phyloP scores from a whole-genome alignment of 768 basidiomycete species.

The Phallus indusiatus region DNA sequence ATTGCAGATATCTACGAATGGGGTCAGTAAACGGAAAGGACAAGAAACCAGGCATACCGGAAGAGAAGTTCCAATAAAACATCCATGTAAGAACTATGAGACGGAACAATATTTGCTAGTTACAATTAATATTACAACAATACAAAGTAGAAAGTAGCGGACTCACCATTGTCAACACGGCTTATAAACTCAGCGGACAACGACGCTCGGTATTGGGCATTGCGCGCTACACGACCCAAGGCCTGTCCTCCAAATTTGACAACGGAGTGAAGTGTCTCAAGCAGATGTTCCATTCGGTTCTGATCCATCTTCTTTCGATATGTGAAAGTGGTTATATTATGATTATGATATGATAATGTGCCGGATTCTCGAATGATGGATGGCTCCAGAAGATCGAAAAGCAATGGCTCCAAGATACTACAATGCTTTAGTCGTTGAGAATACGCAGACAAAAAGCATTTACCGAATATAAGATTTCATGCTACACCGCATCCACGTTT shows the following conservation, averaged over 20 bases:
- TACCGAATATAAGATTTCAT: conserved; percentile 88
- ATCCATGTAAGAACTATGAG: conserved; percentile 68
- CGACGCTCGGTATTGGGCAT: conserved; percentile 54
- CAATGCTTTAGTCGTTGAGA: conserved; percentile 1
- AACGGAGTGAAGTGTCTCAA: conserved; percentile 70
- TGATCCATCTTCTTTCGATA: conserved; percentile 79
- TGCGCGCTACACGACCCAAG: conserved; percentile 65
- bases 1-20: conserved; percentile 55
- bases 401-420: conserved; percentile 85
- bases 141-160: not conserved
- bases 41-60: conserved; percentile 35
- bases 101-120: conserved; percentile 32
- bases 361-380: conserved; percentile 44
- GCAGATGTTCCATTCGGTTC: conserved; percentile 55
- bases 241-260: conserved; percentile 86
- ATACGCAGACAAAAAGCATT: conserved; percentile 7
- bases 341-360: conserved; percentile 46
- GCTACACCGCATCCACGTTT: conserved; percentile 96
- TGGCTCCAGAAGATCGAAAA: conserved; percentile 70
- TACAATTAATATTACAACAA: not conserved
- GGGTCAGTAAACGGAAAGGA: not conserved
- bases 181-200: conserved; percentile 52
- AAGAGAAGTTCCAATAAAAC: conserved; percentile 63
- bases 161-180: conserved; percentile 51
- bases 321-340: conserved; percentile 53